These are phyloP conservation scores for Mycena epipterygia DNA, from an alignment of 768 basidiomycete species.

Conservation along the genomic window DNA sequence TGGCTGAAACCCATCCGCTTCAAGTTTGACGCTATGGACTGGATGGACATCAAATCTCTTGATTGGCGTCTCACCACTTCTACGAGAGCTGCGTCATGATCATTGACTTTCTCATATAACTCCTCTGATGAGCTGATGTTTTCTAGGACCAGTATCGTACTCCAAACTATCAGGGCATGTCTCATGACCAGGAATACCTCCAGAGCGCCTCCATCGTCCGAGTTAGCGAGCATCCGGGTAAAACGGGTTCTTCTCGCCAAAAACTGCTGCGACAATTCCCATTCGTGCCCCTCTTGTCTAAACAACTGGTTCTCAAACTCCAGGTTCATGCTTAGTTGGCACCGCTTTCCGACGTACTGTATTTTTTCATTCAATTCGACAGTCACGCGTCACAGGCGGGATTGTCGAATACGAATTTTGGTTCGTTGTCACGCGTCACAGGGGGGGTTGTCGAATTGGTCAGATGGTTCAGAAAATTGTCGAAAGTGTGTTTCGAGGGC, in stretches of 20 bases:
- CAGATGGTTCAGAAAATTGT: too few species aligned
- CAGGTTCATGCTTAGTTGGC: background rate
- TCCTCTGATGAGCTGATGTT: background rate
- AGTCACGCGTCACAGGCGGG: too few species aligned
- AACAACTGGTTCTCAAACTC: background rate
- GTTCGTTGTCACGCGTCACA: too few species aligned
- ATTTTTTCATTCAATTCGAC: too few species aligned
- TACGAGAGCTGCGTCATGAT: background rate
- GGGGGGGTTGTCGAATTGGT: too few species aligned
- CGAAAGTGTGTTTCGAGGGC: too few species aligned
- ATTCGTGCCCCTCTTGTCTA: background rate
- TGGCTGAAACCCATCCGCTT: too few species aligned
- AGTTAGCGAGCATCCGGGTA: background rate
- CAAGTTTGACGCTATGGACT: too few species aligned
- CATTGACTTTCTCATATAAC: background rate
- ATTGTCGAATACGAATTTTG: too few species aligned
- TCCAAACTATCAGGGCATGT: background rate
- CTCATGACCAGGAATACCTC: background rate
- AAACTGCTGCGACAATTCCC: background rate
- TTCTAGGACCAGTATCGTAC: background rate
- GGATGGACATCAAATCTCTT: too few species aligned
- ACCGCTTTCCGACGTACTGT: background rate
- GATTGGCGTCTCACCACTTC: too few species aligned
- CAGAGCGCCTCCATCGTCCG: background rate
- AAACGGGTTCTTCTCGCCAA: background rate